A percentile compares a stretch with the other conserved stretches of the same genome.
phyloP scores from a whole-genome alignment of 2,329 filamentous ascomycete genomes.

The Plenodomus lindquistii region DNA sequence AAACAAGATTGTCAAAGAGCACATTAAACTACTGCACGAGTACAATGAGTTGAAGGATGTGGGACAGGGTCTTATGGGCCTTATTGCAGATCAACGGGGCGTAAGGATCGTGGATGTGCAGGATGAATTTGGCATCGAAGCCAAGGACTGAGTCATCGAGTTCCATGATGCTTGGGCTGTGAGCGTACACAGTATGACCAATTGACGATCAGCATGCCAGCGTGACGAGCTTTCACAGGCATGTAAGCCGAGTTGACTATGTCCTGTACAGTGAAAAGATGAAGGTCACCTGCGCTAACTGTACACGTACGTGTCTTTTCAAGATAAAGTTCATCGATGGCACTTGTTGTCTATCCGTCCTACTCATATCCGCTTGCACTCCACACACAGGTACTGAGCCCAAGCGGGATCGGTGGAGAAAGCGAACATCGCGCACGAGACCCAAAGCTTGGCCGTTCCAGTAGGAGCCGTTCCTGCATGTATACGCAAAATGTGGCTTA shows the following conservation, averaged over 20 bases:
- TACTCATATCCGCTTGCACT: too few species aligned
- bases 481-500: not conserved
- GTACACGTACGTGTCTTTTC: too few species aligned
- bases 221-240: too few species aligned
- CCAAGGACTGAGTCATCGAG: conserved; percentile 45
- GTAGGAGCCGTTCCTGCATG: not conserved
- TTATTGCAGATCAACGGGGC: conserved; percentile 68
- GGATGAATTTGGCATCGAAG: conserved; percentile 52
- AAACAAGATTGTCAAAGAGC: conserved; percentile 60
- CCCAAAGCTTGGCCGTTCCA: not conserved
- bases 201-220: too few species aligned
- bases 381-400: too few species aligned
- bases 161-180: not conserved
- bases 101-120: conserved; percentile 56
- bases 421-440: not conserved
- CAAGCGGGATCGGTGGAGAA: not conserved
- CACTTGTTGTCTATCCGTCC: too few species aligned
- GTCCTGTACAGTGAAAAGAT: too few species aligned
- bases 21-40: conserved; percentile 67
- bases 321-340: too few species aligned
- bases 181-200: too few species aligned
- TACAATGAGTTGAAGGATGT: conserved; percentile 75
- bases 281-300: too few species aligned
- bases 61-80: conserved; percentile 66
- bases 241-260: too few species aligned